Base-by-base conservation (phyloP, 306 rosid species). In the Castanea crenata region DNA sequence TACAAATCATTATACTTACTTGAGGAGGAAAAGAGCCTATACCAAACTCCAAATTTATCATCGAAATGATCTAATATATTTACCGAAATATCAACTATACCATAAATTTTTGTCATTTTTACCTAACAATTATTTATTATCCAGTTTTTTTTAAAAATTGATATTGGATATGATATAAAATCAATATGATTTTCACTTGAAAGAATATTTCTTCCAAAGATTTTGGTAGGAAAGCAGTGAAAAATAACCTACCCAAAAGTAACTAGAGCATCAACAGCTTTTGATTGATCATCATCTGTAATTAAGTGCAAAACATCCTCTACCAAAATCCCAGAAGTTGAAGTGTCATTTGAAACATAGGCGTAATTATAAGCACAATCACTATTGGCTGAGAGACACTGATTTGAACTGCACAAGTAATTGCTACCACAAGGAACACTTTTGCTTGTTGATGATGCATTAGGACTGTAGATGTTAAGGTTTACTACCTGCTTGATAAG, bases 311-410 rank as follows among this genome's bases (percentile, higher is more conserved):
- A 76, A 25, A 93, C 91, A 80, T 96, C 99, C 77, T 93, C 91
- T 27, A 96, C 96, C 85, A 96, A 76, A 80, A 84, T 31, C 20
- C 99, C 98, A 68, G 91, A 25, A 62, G 98, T 85, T n/a, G 98
- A 90, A 73, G 98, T 93, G 46, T 81, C 80, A 29, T 62, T 83
- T 0, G 99, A 88, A 69, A 89, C 85, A 82, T 96, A 93, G 6
- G 16, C 23, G 55, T 90, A 79, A 67, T 73, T 76, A 75, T 96
- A 96, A 15, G 70, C 89, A 82, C 99, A 96, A 46, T 16, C 41
- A 74, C 81, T 62, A 75, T 35, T 75, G 19, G 88, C 75, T 49
- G 93, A 88, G 83, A 91, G 5, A 74, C 99, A 96, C 51, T 46
- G 86, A 46, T 16, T 76, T 55, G 25, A 69, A 16, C 76, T 57